Conservation (phyloP, 306 rosid genomes). For the Hippophae rhamnoides region DNA sequence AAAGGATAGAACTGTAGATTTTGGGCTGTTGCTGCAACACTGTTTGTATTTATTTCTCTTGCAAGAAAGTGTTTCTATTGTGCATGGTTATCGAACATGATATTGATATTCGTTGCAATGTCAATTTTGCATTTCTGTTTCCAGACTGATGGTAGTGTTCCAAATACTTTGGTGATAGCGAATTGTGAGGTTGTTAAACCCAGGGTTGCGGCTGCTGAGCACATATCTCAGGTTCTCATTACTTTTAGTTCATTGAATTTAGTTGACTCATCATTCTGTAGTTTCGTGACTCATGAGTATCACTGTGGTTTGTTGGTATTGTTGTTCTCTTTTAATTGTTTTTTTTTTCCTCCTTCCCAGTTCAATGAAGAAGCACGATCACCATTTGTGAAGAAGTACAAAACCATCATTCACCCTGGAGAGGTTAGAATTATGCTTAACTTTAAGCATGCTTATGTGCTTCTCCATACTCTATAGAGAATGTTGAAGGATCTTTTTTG, state of each 20-base stretch:
- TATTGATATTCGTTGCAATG: neutral
- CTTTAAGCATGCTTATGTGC: neutral
- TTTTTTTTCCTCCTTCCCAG: constrained; percentile 27
- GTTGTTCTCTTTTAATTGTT: neutral
- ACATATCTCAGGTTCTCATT: constrained; percentile 75
- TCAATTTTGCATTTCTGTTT: neutral
- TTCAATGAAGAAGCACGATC: constrained; percentile 99
- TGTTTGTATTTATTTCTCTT: no score
- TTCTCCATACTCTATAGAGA: neutral
- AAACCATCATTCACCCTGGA: constrained; percentile 98
- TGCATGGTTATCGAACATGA: neutral
- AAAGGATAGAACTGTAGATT: no score
- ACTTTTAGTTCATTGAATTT: constrained; percentile 5
- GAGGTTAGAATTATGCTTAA: constrained; percentile 48
- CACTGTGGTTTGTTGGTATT: constrained; percentile 8
- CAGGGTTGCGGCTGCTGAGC: constrained; percentile 99
- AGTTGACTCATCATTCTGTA: neutral
- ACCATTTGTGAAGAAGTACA: constrained; percentile 97
- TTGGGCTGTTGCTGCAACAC: no score
- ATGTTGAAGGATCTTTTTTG: neutral
- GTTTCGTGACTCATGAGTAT: no score
- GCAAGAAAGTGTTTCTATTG: neutral
- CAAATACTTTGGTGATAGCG: constrained; percentile 94
- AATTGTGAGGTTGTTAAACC: constrained; percentile 96
- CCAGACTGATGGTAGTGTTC: constrained; percentile 98